Base-by-base conservation (phyloP, 2,329 filamentous ascomycete genomes). In the Trichoderma lentiforme region DNA sequence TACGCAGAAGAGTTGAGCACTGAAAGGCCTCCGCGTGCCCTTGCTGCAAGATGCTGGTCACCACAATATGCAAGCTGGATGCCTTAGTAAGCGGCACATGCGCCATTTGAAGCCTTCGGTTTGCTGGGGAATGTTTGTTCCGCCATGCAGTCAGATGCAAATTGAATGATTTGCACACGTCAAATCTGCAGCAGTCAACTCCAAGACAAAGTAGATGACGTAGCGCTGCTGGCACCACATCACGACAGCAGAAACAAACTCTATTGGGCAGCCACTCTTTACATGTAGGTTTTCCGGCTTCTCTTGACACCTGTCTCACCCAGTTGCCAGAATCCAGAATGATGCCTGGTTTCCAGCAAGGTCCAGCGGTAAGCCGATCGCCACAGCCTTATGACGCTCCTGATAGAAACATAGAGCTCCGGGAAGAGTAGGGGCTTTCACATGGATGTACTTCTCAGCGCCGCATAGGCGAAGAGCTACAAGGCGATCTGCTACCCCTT, bases 161-260 rank as follows among this genome's bases (percentile, higher is more conserved):
- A 21, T 24, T 21, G 47, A 53, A 53, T 60, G 57, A 34, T 60
- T 60, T 34, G 57, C 57, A 60, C 57, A 60, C 28, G 28, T 60
- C 30, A 6, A 60, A 34, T 32, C 28, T 60, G 28, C 57, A 24
- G 21, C 47, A 24, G 47, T 24, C n/a, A 12, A 24, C 30, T 60
- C 18, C 57, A 60, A 60, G 28, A 60, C 57, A 60, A 60, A 60
- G 14, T n/a, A 67, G n/a, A 68, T 68, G 65, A 68, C 65, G 65
- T 68, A 68, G 65, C 36, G 34, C 56, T 43, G n/a, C 18, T 39
- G 56, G 34, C 24, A 43, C 51, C 64, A 30, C 36, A 26, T 26
- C 24, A 30, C 51, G 51, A 30, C 36, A 26, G 36, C 53, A 43
- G 26, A 14, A 36, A 21, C 30, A 32, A 24, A 39, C n/a, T 47